Base-by-base conservation (phyloP, 345 rosid species). In the Hevea brasiliensis region DNA sequence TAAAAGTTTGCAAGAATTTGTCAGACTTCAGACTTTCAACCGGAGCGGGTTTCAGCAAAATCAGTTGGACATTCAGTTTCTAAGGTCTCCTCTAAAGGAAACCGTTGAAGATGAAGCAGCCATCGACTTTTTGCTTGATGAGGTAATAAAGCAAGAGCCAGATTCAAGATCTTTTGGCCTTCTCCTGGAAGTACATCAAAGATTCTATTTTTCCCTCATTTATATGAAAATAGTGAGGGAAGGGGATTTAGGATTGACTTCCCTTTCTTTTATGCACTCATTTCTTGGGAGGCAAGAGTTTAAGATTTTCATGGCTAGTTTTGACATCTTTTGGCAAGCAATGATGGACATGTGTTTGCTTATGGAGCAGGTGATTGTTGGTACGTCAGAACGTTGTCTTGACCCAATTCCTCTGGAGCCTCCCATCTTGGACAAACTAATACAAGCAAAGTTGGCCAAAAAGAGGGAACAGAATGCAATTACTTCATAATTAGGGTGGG, bases 31-130 rank as follows among this genome's bases (percentile, higher is more conserved):
- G 79, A 93, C 99, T 48, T 89, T 93, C 78, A 93, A 93, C 77
- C 81, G 98, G 58, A 91, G 98, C 72, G 99, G 99, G 70, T 93
- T 95, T 82, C 99, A 95, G 83, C 99, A 95, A 81, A 95, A 93
- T 80, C 99, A 92, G 82, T 72, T 95, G 80, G 99, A 95, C 81
- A 84, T 95, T 82, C 99, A 91, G 78, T 95, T 89, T 83, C 79
- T 95, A 55, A 87, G 96, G 85, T 77, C 75, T 68, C 91, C 96
- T 23, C 66, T 91, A 24, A 91, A 84, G 76, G 97, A 93, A 72
- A 70, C 76, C 40, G 89, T 82, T 21, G 96, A 93, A 74, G 97
- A 90, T 76, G 97, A 92, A 85, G 98, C 94, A 62, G 92, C 92
- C 5, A 44, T 93, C 21, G 97, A 95, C 86, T 90, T 95, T 81